Base-by-base conservation (phyloP, 2,329 filamentous ascomycete species). In the Graphiopsis chlorocephala region DNA sequence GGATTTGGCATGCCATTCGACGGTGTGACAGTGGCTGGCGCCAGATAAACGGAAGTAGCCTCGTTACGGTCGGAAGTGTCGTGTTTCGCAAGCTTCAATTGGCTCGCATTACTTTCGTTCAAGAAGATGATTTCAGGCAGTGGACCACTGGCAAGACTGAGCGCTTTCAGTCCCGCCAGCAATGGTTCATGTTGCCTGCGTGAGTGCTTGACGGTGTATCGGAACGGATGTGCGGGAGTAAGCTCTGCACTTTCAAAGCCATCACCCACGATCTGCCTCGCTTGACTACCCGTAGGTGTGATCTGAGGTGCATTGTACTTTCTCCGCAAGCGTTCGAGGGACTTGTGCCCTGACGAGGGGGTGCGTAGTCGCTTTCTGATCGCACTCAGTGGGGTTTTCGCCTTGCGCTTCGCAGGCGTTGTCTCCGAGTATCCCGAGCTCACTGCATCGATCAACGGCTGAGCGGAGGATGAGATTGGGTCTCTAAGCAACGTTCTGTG, bases 121-220 rank as follows among this genome's bases (percentile, higher is more conserved):
- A n/a, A 20, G 31, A 73, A 73, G 2, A 65, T 42, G 2, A 73
- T 71, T 3, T 70, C 69, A n/a, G 72, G 72, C 25, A 74, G 56
- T 14, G 71, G 72, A 0, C 72, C 73, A 23, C 42, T 53, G 20
- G 15, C 45, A n/a, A 64, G 62, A 17, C 25, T 64, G 10, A 64
- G 62, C 28, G 53, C 53, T 28, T 59, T 55, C 31, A 64, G 26
- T 15, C 55, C 53, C 25, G 56, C 28, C 10, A 52, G 17, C 1
- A 59, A 56, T 6, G 20, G 17, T 20, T 64, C 53, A 29, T 8
- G 56, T 11, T 59, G 53, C 28, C 20, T 58, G 29, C 45, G 28
- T 10, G 23, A 4, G 23, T 58, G 20, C 29, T 23, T 50, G 17
- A 20, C 47, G 15, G 26, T 33, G 33, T 31, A 38, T 28, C 28